Conservation (phyloP, 768 basidiomycete species). For the Clitopilus passeckerianus region DNA sequence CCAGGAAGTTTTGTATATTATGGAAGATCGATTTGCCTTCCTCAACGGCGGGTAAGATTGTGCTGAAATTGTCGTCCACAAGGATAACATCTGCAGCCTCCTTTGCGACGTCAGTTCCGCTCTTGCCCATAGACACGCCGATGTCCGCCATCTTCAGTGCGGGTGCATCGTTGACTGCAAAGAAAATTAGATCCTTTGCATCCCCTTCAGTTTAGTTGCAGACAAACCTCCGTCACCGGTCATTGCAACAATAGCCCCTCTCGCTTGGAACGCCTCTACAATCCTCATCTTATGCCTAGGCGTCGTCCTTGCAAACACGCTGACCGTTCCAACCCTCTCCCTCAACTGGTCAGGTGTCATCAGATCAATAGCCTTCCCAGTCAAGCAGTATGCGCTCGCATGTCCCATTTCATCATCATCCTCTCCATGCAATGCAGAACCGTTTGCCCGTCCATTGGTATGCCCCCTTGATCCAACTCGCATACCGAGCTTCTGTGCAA, state of each 20-base stretch:
- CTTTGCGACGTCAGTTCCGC: conserved; percentile 98
- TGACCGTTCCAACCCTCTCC: conserved; percentile 77
- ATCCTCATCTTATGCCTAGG: conserved; percentile 98
- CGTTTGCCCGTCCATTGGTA: conserved; percentile 6
- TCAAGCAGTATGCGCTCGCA: conserved; percentile 50
- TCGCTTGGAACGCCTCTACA: conserved; percentile 86
- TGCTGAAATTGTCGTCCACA: conserved; percentile 96
- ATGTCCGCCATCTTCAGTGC: conserved; percentile 98
- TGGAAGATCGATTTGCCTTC: conserved; percentile 99
- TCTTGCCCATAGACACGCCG: conserved; percentile 96
- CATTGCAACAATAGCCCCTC: conserved; percentile 93
- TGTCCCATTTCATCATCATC: conserved; percentile 9
- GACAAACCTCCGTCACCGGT: conserved; percentile 89
- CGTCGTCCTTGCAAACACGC: conserved; percentile 93
- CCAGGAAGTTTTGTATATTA: conserved; percentile 97
- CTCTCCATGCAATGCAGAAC: conserved; percentile 40
- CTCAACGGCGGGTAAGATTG: conserved; percentile 90
- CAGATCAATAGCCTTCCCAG: conserved; percentile 80
- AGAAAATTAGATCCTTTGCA: conserved; percentile 3
- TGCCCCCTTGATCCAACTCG: conserved; percentile 48
- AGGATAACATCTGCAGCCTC: conserved; percentile 97
- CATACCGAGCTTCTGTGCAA: conserved; percentile 82
- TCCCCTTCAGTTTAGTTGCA: conserved; percentile 2
- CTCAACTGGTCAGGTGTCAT: conserved; percentile 77
- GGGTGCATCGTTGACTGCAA: conserved; percentile 87